Conservation (phyloP, 768 basidiomycete genomes). For the Termitomyces titanicus region DNA sequence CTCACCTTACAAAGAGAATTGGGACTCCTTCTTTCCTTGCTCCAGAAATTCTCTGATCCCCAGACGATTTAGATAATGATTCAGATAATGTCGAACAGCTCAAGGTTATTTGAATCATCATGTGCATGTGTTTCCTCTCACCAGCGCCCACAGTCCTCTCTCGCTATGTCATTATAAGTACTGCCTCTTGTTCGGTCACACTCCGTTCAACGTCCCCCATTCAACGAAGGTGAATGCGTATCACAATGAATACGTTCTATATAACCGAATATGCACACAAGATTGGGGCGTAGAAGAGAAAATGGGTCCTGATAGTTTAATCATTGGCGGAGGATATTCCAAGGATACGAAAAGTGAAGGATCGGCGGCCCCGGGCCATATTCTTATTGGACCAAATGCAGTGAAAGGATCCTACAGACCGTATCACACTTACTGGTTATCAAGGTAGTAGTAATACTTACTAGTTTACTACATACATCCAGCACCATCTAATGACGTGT, state of each 20-base stretch:
- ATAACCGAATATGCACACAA: constrained; percentile 37
- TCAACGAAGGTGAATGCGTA: too few species aligned
- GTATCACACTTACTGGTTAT: constrained; percentile 29
- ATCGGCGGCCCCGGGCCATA: constrained; percentile 25
- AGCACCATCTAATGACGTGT: not conserved
- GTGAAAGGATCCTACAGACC: constrained; percentile 33
- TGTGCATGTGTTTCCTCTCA: too few species aligned
- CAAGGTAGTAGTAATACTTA: too few species aligned
- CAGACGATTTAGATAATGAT: too few species aligned
- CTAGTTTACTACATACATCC: too few species aligned
- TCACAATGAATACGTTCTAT: constrained; percentile 37
- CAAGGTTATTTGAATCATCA: constrained; percentile 16
- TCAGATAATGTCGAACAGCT: constrained; percentile 13
- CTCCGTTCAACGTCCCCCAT: constrained; percentile 41
- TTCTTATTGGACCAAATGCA: constrained; percentile 35
- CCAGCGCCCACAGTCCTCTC: too few species aligned
- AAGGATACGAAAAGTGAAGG: constrained; percentile 26
- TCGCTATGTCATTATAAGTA: constrained; percentile 48
- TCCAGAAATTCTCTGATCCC: constrained; percentile 41
- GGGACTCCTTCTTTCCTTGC: constrained; percentile 44
- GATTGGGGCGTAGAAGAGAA: constrained; percentile 35
- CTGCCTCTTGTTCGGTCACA: constrained; percentile 42
- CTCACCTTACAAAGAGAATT: constrained; percentile 33
- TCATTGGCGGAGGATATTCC: constrained; percentile 33
- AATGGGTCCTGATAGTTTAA: constrained; percentile 34